These are phyloP conservation scores for Termitomyces sp. DNA, from an alignment of 768 basidiomycete species.

Conservation along the genomic window DNA sequence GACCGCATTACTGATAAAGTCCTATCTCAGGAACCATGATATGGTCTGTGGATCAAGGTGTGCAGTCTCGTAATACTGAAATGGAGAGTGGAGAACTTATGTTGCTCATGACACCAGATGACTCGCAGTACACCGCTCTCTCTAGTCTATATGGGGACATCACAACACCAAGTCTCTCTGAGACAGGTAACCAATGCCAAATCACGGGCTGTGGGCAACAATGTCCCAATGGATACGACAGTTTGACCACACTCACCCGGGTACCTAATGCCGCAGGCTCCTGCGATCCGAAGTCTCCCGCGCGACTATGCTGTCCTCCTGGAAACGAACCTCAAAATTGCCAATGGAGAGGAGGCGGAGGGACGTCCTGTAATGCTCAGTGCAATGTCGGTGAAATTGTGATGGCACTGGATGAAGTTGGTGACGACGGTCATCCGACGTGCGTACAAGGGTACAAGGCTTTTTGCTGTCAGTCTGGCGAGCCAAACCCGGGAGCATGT, in stretches of 20 bases:
- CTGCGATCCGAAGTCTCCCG: background rate
- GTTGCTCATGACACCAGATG: background rate
- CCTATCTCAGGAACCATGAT: slow-evolving; percentile 12
- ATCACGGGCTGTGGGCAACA: background rate
- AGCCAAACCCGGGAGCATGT: background rate
- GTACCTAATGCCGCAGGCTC: background rate
- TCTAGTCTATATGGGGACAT: background rate
- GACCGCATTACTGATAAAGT: background rate
- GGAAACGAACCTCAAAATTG: background rate
- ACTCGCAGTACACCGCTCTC: slow-evolving; percentile 7
- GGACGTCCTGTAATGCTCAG: background rate
- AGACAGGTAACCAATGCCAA: background rate
- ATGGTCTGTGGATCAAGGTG: slow-evolving; percentile 10
- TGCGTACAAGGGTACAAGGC: slow-evolving; percentile 1
- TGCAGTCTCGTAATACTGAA: background rate
- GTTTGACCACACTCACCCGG: background rate
- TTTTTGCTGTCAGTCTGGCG: background rate
- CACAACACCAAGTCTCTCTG: slow-evolving; percentile 1
- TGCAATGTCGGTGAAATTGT: background rate
- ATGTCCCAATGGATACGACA: background rate
- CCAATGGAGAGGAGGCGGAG: slow-evolving; percentile 1
- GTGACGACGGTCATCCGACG: background rate
- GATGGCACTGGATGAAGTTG: background rate
- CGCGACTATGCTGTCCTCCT: background rate
- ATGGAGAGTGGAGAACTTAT: background rate